Evolutionary conservation across 805 yeast genomes (phyloP), one percentile per base, ranked within the genome.

Genomic region (Candida stauntonica): DNA sequence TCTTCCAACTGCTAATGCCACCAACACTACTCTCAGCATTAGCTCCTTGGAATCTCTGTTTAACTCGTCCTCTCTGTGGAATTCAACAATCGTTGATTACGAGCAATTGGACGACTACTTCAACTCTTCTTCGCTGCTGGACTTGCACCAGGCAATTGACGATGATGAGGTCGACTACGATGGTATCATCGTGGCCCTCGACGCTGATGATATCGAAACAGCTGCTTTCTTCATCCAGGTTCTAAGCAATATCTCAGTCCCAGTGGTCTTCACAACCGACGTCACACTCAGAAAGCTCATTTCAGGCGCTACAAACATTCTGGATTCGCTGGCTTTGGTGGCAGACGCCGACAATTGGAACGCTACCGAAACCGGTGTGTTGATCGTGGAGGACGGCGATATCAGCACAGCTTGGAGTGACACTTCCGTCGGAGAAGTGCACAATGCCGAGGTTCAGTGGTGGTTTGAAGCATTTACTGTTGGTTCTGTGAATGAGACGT

Each of bases 201-300:
- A 75, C 6, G 65, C 75, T 5, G 72, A 70, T 41, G 64, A 74
- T 2, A 58, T 71, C 55, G 77, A 72, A 44, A 73, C 70, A 44
- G 68, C 78, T 7, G 69, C 75, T 1, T 73, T 73, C 50, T 73
- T 73, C 47, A 51, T 72, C 27, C 72, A 72, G 41, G 31, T 30
- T 18, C 55, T 66, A n/a, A n/a, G n/a, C n/a, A n/a, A n/a, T n/a
- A n/a, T n/a, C n/a, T n/a, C n/a, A n/a, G 29, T 67, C 38, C 79
- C 80, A 5, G 65, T 73, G 35, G 75, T 73, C 6, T 52, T 74
- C 55, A 70, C 77, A 42, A 77, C 78, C 1, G 61, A 72, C 15
- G 68, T 72, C 73, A 58, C 76, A 41, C 74, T 75, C 0, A 62
- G 70, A n/a, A 68, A 75, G 26, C 68, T 75, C 7, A 61, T 73